phyloP scores from a whole-genome alignment of 192 early-diverging fungal genomes.

The Phycomyces nitens region DNA sequence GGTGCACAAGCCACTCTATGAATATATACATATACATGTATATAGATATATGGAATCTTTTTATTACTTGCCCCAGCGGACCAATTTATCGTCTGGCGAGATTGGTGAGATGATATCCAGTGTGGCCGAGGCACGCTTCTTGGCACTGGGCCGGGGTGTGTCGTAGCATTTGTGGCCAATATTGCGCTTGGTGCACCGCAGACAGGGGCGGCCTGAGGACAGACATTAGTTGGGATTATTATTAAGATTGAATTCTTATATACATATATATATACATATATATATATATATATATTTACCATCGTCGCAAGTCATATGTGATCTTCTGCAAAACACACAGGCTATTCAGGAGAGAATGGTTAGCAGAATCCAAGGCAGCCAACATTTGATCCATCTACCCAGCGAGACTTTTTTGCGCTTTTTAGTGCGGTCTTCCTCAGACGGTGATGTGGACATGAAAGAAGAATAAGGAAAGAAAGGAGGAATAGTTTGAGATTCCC shows the following conservation, averaged over 20 bases:
- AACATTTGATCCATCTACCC: conserved; percentile 6
- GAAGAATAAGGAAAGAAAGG: background rate
- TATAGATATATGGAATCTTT: no score
- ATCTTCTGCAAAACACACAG: conserved; percentile 91
- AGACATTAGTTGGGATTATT: background rate
- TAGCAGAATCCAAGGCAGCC: no score
- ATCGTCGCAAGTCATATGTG: conserved; percentile 95
- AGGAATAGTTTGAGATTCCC: background rate
- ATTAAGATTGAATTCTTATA: background rate
- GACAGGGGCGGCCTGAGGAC: conserved; percentile 76
- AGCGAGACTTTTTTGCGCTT: background rate
- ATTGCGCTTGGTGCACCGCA: conserved; percentile 90
- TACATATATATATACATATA: background rate
- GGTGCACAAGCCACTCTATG: no score
- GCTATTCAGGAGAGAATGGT: conserved; percentile 46
- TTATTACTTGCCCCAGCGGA: no score
- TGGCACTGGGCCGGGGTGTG: conserved; percentile 5
- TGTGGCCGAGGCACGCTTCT: conserved; percentile 26
- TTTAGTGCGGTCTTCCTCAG: background rate
- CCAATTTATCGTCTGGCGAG: no score
- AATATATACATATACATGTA: no score
- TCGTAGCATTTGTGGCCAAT: conserved; percentile 91
- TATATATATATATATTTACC: conserved; percentile 30
- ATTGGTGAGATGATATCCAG: conserved; percentile 6
- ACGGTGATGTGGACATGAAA: background rate